Percentiles rank a stretch among this genome's conserved stretches.
These are phyloP conservation scores for Gryganskiella cystojenkinii DNA, from an alignment of 192 early-diverging fungal species.

Conservation along the genomic window DNA sequence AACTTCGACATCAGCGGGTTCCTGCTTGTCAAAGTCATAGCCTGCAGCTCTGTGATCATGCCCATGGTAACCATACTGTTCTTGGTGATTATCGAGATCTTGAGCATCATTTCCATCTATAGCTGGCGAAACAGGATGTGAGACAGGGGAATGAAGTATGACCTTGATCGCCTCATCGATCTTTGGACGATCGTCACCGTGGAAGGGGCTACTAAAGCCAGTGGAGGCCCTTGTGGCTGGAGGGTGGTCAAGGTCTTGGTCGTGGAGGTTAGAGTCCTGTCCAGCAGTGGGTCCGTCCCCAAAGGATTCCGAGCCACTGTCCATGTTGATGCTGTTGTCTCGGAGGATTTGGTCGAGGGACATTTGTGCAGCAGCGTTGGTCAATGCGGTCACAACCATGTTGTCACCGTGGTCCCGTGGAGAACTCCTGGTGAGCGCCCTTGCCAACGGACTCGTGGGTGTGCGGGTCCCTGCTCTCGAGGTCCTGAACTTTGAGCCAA, in stretches of 20 bases:
- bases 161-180: too few relatives aligned
- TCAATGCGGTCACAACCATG: constrained; percentile 2
- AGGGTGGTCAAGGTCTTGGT: background rate
- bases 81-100: background rate
- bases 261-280: background rate
- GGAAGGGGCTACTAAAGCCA: background rate
- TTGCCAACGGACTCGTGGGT: constrained; percentile 39
- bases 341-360: constrained; percentile 37
- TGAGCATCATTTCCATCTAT: background rate
- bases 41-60: background rate
- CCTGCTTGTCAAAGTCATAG: background rate
- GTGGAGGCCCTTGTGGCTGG: background rate
- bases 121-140: background rate
- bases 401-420: constrained; percentile 6
- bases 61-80: background rate
- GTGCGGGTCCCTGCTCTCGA: constrained; percentile 29
- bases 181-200: too few relatives aligned
- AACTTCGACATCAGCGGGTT: constrained; percentile 21
- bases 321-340: constrained; percentile 6
- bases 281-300: too few relatives aligned
- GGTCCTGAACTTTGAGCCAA: constrained; percentile 23
- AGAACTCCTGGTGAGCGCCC: constrained; percentile 23
- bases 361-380: background rate
- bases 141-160: too few relatives aligned
- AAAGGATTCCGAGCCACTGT: too few relatives aligned